Evolutionary conservation across 2,329 filamentous ascomycete genomes (phyloP).

Genomic region (Stromatinia cepivora): DNA sequence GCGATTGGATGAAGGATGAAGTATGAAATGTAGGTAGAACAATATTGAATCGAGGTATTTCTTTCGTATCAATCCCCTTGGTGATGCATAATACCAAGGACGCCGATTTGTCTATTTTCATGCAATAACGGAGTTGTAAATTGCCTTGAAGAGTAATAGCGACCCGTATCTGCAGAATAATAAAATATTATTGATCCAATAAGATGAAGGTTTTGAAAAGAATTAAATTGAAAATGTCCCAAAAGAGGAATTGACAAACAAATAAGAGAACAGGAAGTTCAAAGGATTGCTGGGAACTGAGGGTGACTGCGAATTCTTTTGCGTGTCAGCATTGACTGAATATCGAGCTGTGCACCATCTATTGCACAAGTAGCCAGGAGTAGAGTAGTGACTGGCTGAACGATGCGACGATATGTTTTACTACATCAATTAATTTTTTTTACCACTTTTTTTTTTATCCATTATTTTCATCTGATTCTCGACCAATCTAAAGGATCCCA

Average conservation of each 20-base stretch:
- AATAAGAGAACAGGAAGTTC: neutral
- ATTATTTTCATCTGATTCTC: constrained; percentile 6
- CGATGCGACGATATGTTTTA: neutral
- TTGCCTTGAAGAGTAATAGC: constrained; percentile 7
- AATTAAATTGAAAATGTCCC: constrained; percentile 13
- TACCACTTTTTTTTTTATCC: neutral
- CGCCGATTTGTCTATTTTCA: constrained; percentile 17
- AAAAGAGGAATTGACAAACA: constrained; percentile 10
- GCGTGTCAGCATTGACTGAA: constrained; percentile 4
- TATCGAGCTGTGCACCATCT: constrained; percentile 12
- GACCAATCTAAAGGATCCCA: constrained; percentile 19
- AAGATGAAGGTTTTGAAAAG: neutral
- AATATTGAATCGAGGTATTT: neutral
- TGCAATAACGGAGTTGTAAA: constrained; percentile 21
- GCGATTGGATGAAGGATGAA: constrained; percentile 12
- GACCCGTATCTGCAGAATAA: constrained; percentile 18
- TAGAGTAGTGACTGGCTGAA: constrained; percentile 6
- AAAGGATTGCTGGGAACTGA: neutral
- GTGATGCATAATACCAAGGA: constrained; percentile 22
- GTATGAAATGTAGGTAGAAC: neutral
- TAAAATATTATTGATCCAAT: constrained; percentile 11
- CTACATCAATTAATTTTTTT: neutral
- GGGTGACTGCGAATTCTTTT: neutral
- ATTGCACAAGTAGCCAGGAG: neutral
- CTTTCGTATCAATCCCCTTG: constrained; percentile 10